A percentile compares a stretch with the other conserved stretches of the same genome.
These are phyloP conservation scores for Fusarium cyanostomum DNA, from an alignment of 2,329 filamentous ascomycete species.

Conservation along the genomic window DNA sequence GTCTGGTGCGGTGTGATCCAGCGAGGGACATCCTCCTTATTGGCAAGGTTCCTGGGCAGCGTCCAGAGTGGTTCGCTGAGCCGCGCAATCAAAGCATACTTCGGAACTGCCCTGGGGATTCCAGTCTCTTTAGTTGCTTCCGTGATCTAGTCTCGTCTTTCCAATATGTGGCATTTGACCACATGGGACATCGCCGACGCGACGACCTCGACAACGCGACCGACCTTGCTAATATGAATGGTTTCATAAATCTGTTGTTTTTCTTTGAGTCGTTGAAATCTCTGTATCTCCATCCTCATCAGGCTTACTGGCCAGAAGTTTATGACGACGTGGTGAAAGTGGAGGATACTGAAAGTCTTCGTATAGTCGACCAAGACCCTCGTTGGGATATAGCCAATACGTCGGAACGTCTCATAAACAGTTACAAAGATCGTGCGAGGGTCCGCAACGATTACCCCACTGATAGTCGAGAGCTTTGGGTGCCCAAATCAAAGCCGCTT, in stretches of 20 bases:
- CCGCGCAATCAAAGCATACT: not conserved
- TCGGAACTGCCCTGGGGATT: not conserved
- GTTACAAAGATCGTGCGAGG: not conserved
- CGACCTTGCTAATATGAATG: not conserved
- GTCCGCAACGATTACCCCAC: not conserved
- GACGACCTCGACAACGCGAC: not conserved
- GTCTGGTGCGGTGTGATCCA: constrained; percentile 1
- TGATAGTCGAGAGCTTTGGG: constrained; percentile 2
- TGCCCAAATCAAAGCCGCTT: not conserved
- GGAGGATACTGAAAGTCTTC: not conserved
- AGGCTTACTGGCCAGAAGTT: constrained; percentile 1
- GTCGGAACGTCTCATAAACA: not conserved
- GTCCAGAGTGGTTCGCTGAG: too few relatives aligned
- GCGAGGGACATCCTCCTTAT: constrained; percentile 1
- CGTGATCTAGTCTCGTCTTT: not conserved
- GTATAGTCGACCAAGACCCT: not conserved
- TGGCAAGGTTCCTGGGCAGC: not conserved
- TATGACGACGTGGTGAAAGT: not conserved
- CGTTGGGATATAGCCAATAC: constrained; percentile 1
- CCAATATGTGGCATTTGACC: not conserved
- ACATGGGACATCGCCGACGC: not conserved
- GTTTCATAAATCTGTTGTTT: not conserved
- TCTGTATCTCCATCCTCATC: not conserved
- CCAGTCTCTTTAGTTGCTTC: not conserved
- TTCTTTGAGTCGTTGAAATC: constrained; percentile 3